Base-by-base conservation (phyloP, 805 yeast species). In the Yarrowia keelungensis region DNA sequence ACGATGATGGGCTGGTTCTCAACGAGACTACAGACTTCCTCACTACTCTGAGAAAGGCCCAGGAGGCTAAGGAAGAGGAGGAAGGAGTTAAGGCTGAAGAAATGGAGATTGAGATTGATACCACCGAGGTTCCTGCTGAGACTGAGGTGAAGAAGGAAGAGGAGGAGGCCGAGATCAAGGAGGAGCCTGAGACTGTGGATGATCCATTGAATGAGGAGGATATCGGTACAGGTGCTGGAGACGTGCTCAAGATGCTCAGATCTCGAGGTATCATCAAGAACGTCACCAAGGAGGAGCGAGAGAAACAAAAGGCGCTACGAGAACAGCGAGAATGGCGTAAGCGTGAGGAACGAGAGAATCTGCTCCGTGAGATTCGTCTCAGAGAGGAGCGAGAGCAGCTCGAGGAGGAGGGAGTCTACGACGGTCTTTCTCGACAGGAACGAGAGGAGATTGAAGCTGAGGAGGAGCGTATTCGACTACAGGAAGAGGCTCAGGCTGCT, bases 11-110 rank as follows among this genome's bases (percentile, higher is more conserved):
- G 9, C 36, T 81, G 32, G 77, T 80, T 0, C 75, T 83, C 32
- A 84, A 84, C 71, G 84, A 80, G 32, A 84, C 84, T 1, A 75
- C 76, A 38, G 85, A 81, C 41, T 82, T 83, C 69, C 72, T 82
- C 56, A 76, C 74, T 7, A 35, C 70, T 3, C 47, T 74, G 36
- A 69, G 69, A 51, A 70, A 69, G 41, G 70, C 64, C 1, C 69
- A 69, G 26, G 38, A 35, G 26, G 58, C 43, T 11, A 45, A 36
- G 43, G 68, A 59, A 15, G 70, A 67, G 3, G 67, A 38, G 56
- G 56, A 61, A 39, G 71, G 69, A 7, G 71, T 68, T 1, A 51
- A n/a, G 56, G 42, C 11, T 19, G 71, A 59, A 3, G 58, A 61
- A 36, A 2, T 22, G 16, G 62, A 53, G 39, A 36, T 42, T 8